These are phyloP conservation scores for Cetraspora pellucida DNA, from an alignment of 192 early-diverging fungal species.

Conservation along the genomic window DNA sequence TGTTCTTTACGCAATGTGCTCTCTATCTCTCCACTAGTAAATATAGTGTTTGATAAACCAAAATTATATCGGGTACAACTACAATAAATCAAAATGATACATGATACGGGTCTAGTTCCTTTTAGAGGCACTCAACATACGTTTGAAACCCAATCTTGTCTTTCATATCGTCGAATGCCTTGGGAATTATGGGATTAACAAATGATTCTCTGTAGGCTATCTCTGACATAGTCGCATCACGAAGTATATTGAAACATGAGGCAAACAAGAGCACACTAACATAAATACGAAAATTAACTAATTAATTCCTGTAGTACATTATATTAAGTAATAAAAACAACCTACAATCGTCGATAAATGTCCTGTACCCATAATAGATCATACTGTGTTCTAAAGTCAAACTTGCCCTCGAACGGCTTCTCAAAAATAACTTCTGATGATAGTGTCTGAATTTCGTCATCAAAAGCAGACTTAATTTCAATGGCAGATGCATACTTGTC, in stretches of 20 bases:
- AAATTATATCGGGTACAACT: neutral
- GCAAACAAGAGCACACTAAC: conserved; percentile 19
- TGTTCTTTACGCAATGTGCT: conserved; percentile 22
- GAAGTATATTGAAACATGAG: conserved; percentile 25
- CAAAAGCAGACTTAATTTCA: conserved; percentile 22
- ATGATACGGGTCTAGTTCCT: too few relatives aligned
- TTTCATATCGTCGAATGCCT: conserved; percentile 24
- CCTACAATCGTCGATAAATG: conserved; percentile 27
- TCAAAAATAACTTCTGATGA: conserved; percentile 32
- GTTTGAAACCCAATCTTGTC: conserved; percentile 29
- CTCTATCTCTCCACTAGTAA: conserved; percentile 29
- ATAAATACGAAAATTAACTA: conserved; percentile 25
- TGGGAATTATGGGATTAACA: conserved; percentile 30
- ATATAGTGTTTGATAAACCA: conserved; percentile 23
- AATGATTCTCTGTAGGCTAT: conserved; percentile 30
- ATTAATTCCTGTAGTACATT: neutral
- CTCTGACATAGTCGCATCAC: conserved; percentile 24
- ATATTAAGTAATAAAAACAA: conserved; percentile 19
- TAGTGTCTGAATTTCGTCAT: conserved; percentile 15
- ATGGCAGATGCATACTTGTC: conserved; percentile 26
- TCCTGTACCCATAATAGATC: conserved; percentile 29
- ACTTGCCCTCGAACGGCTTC: conserved; percentile 24
- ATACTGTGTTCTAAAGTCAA: conserved; percentile 34
- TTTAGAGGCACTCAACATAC: conserved; percentile 5
- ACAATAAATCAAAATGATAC: too few relatives aligned